Percentiles rank a stretch among this genome's conserved stretches.
Evolutionary conservation across 2,329 filamentous ascomycete genomes (phyloP).

Genomic region (Metarhizium brunneum): DNA sequence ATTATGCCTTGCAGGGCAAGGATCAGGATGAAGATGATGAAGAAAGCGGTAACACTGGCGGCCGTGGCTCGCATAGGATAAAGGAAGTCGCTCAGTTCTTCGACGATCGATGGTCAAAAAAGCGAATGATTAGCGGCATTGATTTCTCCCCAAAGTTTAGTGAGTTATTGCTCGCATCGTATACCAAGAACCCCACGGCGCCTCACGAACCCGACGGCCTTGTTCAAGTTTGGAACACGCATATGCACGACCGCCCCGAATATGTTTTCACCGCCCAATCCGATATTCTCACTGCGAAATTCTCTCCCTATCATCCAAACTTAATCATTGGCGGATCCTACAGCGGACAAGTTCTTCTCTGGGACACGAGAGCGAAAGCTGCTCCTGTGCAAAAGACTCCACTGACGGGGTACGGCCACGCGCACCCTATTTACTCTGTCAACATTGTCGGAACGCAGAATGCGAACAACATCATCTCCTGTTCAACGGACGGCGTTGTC

Average conservation of each 20-base stretch:
- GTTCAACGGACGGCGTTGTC: conserved; percentile 91
- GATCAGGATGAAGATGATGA: conserved; percentile 76
- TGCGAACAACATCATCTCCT: conserved; percentile 96
- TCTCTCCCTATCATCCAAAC: conserved; percentile 97
- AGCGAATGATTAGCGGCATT: conserved; percentile 91
- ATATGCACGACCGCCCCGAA: conserved; percentile 88
- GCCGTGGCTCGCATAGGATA: conserved; percentile 63
- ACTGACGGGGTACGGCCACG: conserved; percentile 87
- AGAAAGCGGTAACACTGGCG: conserved; percentile 58
- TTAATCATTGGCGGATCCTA: conserved; percentile 94
- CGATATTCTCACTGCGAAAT: conserved; percentile 89
- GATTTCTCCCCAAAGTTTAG: conserved; percentile 94
- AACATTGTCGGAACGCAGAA: conserved; percentile 97
- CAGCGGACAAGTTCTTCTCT: conserved; percentile 89
- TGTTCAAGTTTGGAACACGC: conserved; percentile 93
- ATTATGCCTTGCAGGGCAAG: conserved; percentile 78
- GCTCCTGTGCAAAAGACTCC: conserved; percentile 93
- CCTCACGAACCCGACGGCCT: conserved; percentile 90
- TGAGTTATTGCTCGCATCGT: conserved; percentile 85
- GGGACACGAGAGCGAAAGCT: conserved; percentile 88
- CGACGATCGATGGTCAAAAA: conserved; percentile 92
- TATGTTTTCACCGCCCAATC: conserved; percentile 96
- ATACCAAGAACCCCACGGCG: conserved; percentile 94
- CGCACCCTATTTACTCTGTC: conserved; percentile 91
- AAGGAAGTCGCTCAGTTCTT: conserved; percentile 91